Percentiles rank a stretch among this genome's conserved stretches.
Evolutionary conservation across 176 grass and related monocot species (phyloP).

Genomic region (Pontederia paniculata): DNA sequence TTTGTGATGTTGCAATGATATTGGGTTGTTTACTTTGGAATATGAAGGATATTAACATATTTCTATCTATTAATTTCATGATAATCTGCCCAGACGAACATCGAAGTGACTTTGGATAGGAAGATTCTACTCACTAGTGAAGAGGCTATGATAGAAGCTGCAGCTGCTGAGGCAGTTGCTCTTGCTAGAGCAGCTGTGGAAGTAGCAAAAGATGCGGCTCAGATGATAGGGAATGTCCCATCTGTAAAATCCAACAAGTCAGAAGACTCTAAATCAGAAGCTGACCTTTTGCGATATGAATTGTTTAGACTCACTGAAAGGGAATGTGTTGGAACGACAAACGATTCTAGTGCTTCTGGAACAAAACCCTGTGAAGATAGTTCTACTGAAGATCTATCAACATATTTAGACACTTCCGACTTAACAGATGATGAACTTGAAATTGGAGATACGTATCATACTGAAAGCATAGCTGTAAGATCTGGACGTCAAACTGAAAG

Average conservation of each 20-base stretch:
- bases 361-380: conserved; percentile 8
- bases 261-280: conserved; percentile 10
- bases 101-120: conserved; percentile 28
- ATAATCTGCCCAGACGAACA: conserved; percentile 21
- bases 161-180: conserved; percentile 74
- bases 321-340: neutral
- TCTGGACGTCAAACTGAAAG: conserved; percentile 48
- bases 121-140: conserved; percentile 45
- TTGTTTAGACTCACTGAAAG: conserved; percentile 23
- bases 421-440: conserved; percentile 24
- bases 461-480: conserved; percentile 34
- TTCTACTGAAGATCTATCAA: neutral
- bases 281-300: conserved; percentile 7
- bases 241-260: neutral
- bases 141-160: conserved; percentile 57
- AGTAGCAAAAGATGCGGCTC: conserved; percentile 60
- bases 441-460: conserved; percentile 9
- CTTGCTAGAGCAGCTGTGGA: conserved; percentile 76
- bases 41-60: neutral
- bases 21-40: neutral
- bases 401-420: conserved; percentile 21
- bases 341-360: conserved; percentile 9
- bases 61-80: neutral
- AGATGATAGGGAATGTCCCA: conserved; percentile 27
- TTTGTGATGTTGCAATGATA: neutral